phyloP scores from a whole-genome alignment of 345 rosid genomes.

The Psidium friedrichsthalianum region DNA sequence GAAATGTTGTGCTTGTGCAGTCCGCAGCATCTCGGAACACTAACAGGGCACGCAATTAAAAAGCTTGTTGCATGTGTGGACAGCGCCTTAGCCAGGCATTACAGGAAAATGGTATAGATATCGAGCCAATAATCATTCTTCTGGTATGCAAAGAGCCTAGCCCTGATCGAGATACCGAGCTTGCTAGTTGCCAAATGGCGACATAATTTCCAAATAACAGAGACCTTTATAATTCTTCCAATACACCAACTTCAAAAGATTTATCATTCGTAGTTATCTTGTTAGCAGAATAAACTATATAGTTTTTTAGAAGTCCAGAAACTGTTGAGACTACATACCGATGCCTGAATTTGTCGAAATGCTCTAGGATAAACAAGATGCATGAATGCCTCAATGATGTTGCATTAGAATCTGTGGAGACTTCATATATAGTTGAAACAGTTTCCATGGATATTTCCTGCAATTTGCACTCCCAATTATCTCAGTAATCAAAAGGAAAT shows the following conservation, averaged over 20 bases:
- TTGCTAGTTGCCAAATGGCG: not conserved
- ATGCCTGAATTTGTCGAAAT: conserved; percentile 33
- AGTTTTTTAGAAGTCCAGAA: not conserved
- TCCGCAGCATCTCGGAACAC: not conserved
- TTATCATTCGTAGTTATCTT: not conserved
- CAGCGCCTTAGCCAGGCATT: conserved; percentile 31
- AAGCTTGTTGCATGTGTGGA: not conserved
- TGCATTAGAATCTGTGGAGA: conserved; percentile 58
- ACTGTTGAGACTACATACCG: not conserved
- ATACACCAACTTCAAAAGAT: not conserved
- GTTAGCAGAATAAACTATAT: not conserved
- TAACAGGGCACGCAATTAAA: not conserved
- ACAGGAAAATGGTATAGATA: conserved; percentile 9
- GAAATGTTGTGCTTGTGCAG: not conserved
- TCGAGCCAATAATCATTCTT: conserved; percentile 69
- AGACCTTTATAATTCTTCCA: not conserved
- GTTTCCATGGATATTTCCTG: conserved; percentile 56
- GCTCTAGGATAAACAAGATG: conserved; percentile 47
- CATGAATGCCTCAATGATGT: conserved; percentile 47
- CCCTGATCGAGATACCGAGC: not conserved
- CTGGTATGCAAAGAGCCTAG: not conserved
- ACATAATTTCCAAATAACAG: not conserved
- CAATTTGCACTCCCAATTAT: not conserved
- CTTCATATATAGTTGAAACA: conserved; percentile 47
- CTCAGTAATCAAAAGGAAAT: not conserved